Conservation (phyloP, 257 asterid species). For the Leptodermis oblonga region DNA sequence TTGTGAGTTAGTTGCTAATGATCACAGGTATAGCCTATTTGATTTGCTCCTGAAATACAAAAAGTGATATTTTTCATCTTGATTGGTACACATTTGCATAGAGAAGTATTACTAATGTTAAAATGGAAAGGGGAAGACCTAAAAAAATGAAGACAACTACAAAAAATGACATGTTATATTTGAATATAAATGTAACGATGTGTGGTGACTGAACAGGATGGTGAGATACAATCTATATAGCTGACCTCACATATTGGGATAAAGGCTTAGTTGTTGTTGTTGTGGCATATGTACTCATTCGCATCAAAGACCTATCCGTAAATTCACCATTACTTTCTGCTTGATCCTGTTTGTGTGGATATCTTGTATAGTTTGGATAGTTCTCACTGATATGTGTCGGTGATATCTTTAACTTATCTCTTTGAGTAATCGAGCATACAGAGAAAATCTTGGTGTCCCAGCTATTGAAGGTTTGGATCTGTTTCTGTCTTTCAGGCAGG, state of each 20-base stretch:
- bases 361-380: neutral
- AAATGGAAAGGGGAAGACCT: too few relatives aligned
- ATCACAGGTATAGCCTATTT: conserved; percentile 47
- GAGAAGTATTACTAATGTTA: too few relatives aligned
- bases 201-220: too few relatives aligned
- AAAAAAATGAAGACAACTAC: too few relatives aligned
- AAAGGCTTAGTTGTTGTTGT: too few relatives aligned
- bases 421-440: neutral
- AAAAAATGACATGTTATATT: too few relatives aligned
- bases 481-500: conserved; percentile 41
- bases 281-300: too few relatives aligned
- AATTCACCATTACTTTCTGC: neutral
- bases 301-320: too few relatives aligned
- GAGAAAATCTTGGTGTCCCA: conserved; percentile 6
- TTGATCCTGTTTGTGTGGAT: neutral
- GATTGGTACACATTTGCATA: neutral
- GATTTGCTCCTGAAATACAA: neutral
- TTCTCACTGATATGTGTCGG: neutral
- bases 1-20: conserved; percentile 81
- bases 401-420: neutral
- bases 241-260: too few relatives aligned
- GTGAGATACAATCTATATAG: too few relatives aligned
- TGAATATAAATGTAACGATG: too few relatives aligned
- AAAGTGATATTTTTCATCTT: neutral
- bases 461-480: neutral